These are phyloP conservation scores for Carex arenaria DNA, from an alignment of 202 grass and related monocot genomes.

Conservation along the genomic window DNA sequence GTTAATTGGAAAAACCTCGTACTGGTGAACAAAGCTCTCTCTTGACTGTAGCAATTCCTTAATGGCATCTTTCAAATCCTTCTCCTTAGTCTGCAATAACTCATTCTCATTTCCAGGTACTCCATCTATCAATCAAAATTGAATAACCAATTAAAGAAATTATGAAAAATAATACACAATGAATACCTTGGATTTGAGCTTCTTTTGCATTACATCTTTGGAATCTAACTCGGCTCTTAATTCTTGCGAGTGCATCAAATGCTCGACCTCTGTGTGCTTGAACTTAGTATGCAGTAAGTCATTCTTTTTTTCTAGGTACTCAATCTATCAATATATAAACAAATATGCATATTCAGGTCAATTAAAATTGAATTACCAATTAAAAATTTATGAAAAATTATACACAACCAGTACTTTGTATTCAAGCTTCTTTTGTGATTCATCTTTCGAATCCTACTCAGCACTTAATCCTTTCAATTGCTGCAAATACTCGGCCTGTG, in stretches of 20 bases:
- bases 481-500: constrained; percentile 15
- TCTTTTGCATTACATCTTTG: constrained; percentile 32
- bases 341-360: background rate
- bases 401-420: constrained; percentile 33
- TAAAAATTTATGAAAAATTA: background rate
- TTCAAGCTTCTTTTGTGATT: constrained; percentile 32
- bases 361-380: background rate
- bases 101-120: constrained; percentile 61
- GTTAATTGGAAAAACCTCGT: too few relatives aligned
- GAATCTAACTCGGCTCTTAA: constrained; percentile 39
- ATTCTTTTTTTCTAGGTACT: too few relatives aligned
- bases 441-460: too few relatives aligned
- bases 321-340: constrained; percentile 25
- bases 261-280: constrained; percentile 48
- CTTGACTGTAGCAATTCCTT: constrained; percentile 58
- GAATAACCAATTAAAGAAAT: background rate
- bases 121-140: constrained; percentile 43
- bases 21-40: constrained; percentile 41
- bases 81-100: constrained; percentile 49
- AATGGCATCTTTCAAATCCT: constrained; percentile 45
- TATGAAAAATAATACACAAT: background rate
- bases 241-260: constrained; percentile 39
- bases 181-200: constrained; percentile 58
- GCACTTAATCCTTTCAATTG: background rate
- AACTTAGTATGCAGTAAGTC: too few relatives aligned